Percentiles rank a stretch among this genome's conserved stretches.
phyloP scores from a whole-genome alignment of 73 alveolate species.

The Paramecium caudatum region DNA sequence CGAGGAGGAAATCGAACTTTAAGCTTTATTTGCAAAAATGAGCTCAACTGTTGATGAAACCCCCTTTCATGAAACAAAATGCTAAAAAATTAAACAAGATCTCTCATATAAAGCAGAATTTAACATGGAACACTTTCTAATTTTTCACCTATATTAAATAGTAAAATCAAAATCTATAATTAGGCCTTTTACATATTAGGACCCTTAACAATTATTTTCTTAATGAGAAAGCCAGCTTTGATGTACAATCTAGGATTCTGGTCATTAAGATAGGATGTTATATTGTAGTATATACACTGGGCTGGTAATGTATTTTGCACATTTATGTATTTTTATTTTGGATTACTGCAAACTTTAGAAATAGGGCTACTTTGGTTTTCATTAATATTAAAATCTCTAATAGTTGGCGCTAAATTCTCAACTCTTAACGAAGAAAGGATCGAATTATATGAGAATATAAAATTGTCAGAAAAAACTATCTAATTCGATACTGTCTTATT shows the following conservation, averaged over 20 bases:
- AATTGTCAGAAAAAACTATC: neutral
- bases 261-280: conserved; percentile 39
- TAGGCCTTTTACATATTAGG: conserved; percentile 33
- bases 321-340: conserved; percentile 25
- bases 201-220: neutral
- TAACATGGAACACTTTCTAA: conserved; percentile 19
- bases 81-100: conserved; percentile 30
- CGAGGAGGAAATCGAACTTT: conserved; percentile 35
- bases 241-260: conserved; percentile 48
- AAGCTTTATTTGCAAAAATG: neutral
- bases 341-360: neutral
- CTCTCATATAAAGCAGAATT: conserved; percentile 29
- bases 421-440: conserved; percentile 24
- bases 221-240: neutral
- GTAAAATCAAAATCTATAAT: neutral
- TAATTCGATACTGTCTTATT: conserved; percentile 51
- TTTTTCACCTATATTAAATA: neutral
- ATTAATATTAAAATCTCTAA: neutral
- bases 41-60: conserved; percentile 31
- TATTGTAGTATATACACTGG: neutral
- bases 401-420: conserved; percentile 25
- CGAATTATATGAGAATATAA: neutral
- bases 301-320: neutral
- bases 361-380: conserved; percentile 62
- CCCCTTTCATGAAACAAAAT: conserved; percentile 64